Base-by-base conservation (phyloP, 352 stramenopile species). In the Phytopythium mirpurense region DNA sequence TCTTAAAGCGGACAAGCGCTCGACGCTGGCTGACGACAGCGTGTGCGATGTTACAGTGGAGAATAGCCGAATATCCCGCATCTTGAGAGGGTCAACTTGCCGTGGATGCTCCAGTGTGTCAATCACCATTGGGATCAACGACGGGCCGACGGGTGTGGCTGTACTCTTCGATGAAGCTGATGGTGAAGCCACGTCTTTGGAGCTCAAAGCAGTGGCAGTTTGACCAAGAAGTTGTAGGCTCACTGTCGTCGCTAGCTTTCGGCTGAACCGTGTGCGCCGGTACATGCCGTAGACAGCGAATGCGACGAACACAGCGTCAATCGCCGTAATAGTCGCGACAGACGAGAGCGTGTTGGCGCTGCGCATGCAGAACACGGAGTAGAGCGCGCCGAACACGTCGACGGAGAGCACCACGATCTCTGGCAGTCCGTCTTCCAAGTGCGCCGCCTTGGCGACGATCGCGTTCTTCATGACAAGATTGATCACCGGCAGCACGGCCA, bases 381-480 rank as follows among this genome's bases (percentile, higher is more conserved):
- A 78, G 12, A 75, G 66, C 0, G 69, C 56, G 42, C 58, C 72
- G 52, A 75, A 78, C 26, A 70, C 48, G 16, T 78, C 66, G 44
- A 78, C 51, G 2, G 54, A 66, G 27, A 75, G 69, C 24, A 68
- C 68, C n/a, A 73, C 49, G 9, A 55, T 62, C 34, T 72, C 65
- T 0, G 68, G 64, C 2, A 74, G 40, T 41, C 51, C 52, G 31
- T 72, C 48, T 34, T 67, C 48, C 11, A 60, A 38, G 35, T 75
- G 59, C 3, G 51, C 59, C 18, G 64, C 68, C 23, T 68, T 51
- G 8, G 49, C 46, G 11, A 60, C 69, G 36, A 75, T 48, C 5
- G 73, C 31, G 26, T 68, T 68, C 50, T 77, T 79, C n/a, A 83
- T 48, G 0, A 47, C 18, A 12, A 73, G 31, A n/a, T 83, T 83